Evolutionary conservation across 257 asterid genomes (phyloP).

Genomic region (Craterostigma plantagineum): DNA sequence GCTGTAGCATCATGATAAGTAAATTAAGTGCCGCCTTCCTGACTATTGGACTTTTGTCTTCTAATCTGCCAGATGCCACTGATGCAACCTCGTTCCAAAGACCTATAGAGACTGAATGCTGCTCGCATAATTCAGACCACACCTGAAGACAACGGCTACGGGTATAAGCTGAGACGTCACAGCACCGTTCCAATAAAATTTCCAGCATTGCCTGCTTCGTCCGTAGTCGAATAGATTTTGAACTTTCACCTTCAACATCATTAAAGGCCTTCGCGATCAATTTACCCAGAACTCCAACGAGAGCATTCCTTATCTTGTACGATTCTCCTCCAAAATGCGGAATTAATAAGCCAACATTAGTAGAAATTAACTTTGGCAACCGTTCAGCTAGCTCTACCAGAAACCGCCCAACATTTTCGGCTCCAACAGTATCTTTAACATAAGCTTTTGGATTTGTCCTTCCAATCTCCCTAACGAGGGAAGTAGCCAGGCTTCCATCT

Average conservation of each 20-base stretch:
- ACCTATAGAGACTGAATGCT: constrained; percentile 81
- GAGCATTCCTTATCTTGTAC: constrained; percentile 89
- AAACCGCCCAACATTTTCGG: constrained; percentile 87
- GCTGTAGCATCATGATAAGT: constrained; percentile 87
- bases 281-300: constrained; percentile 83
- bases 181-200: constrained; percentile 85
- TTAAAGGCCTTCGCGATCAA: constrained; percentile 71
- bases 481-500: constrained; percentile 72
- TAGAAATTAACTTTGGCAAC: constrained; percentile 68
- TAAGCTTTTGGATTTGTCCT: constrained; percentile 69
- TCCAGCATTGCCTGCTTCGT: constrained; percentile 97
- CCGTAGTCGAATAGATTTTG: constrained; percentile 68
- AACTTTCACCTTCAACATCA: constrained; percentile 70
- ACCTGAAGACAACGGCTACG: constrained; percentile 96
- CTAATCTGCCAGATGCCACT: constrained; percentile 88
- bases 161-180: constrained; percentile 95
- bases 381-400: constrained; percentile 77
- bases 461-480: constrained; percentile 79
- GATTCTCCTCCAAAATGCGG: constrained; percentile 98
- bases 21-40: constrained; percentile 89
- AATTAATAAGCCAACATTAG: constrained; percentile 71
- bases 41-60: constrained; percentile 96
- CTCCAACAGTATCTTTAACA: constrained; percentile 80
- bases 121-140: constrained; percentile 92
- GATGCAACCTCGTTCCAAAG: constrained; percentile 93